Evolutionary conservation across 192 early-diverging fungal genomes (phyloP).

Genomic region (Polychytrium aggregatum): DNA sequence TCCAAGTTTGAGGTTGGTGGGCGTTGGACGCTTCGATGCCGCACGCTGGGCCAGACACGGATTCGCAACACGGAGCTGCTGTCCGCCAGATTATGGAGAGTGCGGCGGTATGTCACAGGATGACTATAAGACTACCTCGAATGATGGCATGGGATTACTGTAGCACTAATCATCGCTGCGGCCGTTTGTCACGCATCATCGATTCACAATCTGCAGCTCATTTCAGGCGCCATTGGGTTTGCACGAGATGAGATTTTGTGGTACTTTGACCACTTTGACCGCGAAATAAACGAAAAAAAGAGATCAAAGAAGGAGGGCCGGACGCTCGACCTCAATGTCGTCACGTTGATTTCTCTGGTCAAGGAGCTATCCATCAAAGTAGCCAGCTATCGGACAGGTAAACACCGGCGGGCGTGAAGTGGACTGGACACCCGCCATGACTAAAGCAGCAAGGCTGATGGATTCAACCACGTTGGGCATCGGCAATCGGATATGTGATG

Average conservation of each 20-base stretch:
- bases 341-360: no score
- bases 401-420: no score
- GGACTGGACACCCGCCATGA: no score
- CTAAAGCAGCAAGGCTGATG: no score
- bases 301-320: slow-evolving; percentile 11
- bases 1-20: slow-evolving; percentile 9
- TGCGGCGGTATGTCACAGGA: background rate
- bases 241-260: slow-evolving; percentile 19
- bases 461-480: no score
- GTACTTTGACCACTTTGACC: slow-evolving; percentile 25
- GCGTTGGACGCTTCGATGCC: no score
- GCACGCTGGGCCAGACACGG: background rate
- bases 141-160: background rate
- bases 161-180: background rate
- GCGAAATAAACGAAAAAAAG: slow-evolving; percentile 3
- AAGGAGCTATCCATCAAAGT: no score
- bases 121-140: background rate
- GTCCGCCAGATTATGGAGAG: background rate
- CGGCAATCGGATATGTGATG: no score
- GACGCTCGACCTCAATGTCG: slow-evolving; percentile 8
- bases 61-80: background rate
- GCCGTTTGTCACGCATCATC: no score
- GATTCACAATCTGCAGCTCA: background rate
- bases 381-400: no score
- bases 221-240: slow-evolving; percentile 10